Evolutionary conservation across 768 basidiomycete species (phyloP).

Genomic region (Boletus rubescentipes): DNA sequence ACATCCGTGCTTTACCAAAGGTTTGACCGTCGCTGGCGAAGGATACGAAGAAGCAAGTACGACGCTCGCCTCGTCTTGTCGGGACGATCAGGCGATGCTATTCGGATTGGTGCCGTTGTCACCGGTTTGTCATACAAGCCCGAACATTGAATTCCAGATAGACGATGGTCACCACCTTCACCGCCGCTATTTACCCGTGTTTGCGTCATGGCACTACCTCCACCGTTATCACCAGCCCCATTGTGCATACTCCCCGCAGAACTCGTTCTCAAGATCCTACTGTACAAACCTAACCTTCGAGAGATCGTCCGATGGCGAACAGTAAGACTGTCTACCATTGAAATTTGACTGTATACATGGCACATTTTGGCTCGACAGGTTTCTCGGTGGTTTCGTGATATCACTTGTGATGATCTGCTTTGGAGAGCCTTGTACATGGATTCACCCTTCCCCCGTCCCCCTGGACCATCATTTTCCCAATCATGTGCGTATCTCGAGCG

Average conservation of each 20-base stretch:
- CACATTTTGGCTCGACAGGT: too few relatives aligned
- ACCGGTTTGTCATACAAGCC: too few relatives aligned
- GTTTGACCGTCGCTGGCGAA: too few relatives aligned
- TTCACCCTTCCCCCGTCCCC: background rate
- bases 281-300: background rate
- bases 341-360: too few relatives aligned
- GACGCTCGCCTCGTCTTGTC: background rate
- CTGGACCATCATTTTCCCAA: background rate
- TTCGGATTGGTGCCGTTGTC: too few relatives aligned
- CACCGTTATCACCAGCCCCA: too few relatives aligned
- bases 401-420: background rate
- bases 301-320: constrained; percentile 3
- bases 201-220: too few relatives aligned
- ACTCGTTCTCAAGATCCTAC: background rate
- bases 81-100: background rate
- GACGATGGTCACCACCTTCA: too few relatives aligned
- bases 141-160: too few relatives aligned
- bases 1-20: too few relatives aligned
- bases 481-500: background rate
- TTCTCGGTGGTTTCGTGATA: background rate
- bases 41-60: background rate
- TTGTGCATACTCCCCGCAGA: background rate
- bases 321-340: background rate
- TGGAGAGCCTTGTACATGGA: background rate
- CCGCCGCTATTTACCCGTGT: too few relatives aligned